Evolutionary conservation across 257 asterid genomes (phyloP).

Genomic region (Ehretia macrophylla): DNA sequence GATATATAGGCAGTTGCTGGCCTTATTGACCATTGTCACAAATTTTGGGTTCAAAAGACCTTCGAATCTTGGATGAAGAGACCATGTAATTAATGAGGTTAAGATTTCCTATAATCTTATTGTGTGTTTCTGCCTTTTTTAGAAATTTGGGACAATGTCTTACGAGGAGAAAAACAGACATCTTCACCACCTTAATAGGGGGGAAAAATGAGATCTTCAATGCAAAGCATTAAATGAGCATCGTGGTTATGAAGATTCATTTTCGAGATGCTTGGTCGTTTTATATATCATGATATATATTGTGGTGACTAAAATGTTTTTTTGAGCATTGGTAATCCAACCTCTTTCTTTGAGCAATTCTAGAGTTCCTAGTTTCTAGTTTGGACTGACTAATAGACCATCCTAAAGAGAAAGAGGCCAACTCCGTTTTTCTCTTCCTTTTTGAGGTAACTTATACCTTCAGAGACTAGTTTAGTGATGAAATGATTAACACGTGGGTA

Average conservation of each 20-base stretch:
- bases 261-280: slow-evolving; percentile 2
- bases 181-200: too few species aligned
- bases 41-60: neutral
- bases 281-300: neutral
- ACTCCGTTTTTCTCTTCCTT: too few species aligned
- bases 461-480: too few species aligned
- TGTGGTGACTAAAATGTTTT: too few species aligned
- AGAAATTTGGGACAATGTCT: slow-evolving; percentile 16
- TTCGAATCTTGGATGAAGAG: slow-evolving; percentile 7
- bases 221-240: slow-evolving; percentile 35
- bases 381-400: too few species aligned
- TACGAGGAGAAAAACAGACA: slow-evolving; percentile 32
- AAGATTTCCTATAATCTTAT: slow-evolving; percentile 8
- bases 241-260: slow-evolving; percentile 8
- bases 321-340: neutral
- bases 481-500: too few species aligned
- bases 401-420: too few species aligned
- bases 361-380: too few species aligned
- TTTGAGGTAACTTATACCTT: too few species aligned
- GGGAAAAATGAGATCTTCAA: slow-evolving; percentile 33
- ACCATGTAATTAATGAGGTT: neutral
- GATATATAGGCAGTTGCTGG: too few species aligned
- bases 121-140: slow-evolving; percentile 22
- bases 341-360: too few species aligned
- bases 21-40: too few species aligned